phyloP scores from a whole-genome alignment of 352 stramenopile species.

The Globisporangium takayamanum region DNA sequence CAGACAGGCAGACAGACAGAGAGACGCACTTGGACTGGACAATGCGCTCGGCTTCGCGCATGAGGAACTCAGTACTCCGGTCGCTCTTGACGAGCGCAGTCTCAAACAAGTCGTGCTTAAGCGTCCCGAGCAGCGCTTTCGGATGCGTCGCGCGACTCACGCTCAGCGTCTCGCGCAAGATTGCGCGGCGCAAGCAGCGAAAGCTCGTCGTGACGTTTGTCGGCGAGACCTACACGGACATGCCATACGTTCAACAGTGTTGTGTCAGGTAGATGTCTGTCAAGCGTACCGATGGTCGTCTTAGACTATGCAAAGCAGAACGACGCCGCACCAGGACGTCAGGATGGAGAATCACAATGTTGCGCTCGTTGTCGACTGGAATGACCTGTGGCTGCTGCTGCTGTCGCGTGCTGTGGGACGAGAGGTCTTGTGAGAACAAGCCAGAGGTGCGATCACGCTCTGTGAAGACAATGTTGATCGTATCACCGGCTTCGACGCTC shows the following conservation, averaged over 20 bases:
- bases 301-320: not conserved
- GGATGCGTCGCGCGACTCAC: constrained; percentile 48
- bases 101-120: constrained; percentile 86
- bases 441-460: constrained; percentile 27
- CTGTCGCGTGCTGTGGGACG: constrained; percentile 4
- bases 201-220: constrained; percentile 79
- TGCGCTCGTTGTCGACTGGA: constrained; percentile 43
- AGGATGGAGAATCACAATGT: constrained; percentile 64
- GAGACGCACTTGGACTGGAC: constrained; percentile 51
- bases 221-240: constrained; percentile 52
- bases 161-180: constrained; percentile 60
- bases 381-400: constrained; percentile 13
- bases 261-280: not conserved
- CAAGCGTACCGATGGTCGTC: not conserved
- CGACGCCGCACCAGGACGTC: constrained; percentile 54
- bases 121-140: constrained; percentile 63
- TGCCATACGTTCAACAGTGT: not conserved
- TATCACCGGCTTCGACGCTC: constrained; percentile 62
- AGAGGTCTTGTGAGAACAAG: constrained; percentile 33
- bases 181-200: constrained; percentile 53
- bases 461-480: constrained; percentile 74
- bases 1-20: constrained; percentile 1
- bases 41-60: constrained; percentile 36
- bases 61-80: constrained; percentile 24
- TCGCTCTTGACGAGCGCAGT: constrained; percentile 34